phyloP scores from a whole-genome alignment of 2,329 filamentous ascomycete species.

The Aureobasidium sp. region DNA sequence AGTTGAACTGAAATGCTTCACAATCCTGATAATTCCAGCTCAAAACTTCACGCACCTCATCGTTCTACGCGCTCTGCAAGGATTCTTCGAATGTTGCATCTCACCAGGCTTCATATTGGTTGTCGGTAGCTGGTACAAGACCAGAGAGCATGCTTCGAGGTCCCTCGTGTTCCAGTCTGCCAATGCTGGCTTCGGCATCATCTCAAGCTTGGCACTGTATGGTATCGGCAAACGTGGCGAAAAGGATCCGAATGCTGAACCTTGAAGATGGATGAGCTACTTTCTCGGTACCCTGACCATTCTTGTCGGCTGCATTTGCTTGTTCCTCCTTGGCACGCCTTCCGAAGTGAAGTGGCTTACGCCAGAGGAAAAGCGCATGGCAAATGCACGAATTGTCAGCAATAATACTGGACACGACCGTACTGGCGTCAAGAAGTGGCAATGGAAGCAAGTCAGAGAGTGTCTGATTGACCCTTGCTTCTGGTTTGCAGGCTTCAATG shows the following conservation, averaged over 20 bases:
- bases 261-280: constrained; percentile 23
- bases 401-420: constrained; percentile 25
- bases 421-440: constrained; percentile 22
- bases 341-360: constrained; percentile 23
- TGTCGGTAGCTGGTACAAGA: constrained; percentile 28
- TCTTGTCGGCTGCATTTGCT: constrained; percentile 21
- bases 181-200: constrained; percentile 29
- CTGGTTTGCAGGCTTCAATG: constrained; percentile 22
- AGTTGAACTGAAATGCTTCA: not conserved
- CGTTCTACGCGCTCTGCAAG: constrained; percentile 28
- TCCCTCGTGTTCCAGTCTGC: constrained; percentile 30
- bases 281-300: constrained; percentile 21
- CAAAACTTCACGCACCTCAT: constrained; percentile 29
- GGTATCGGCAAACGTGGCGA: constrained; percentile 21
- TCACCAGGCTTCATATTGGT: constrained; percentile 28
- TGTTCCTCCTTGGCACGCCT: constrained; percentile 21
- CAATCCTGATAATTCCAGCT: not conserved
- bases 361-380: constrained; percentile 21
- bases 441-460: constrained; percentile 21
- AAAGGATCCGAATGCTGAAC: constrained; percentile 19
- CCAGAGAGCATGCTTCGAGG: constrained; percentile 27
- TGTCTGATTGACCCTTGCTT: constrained; percentile 22
- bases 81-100: constrained; percentile 32
- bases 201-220: constrained; percentile 20
- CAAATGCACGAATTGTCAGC: constrained; percentile 21